Evolutionary conservation across 208 protist genomes (phyloP).

Genomic region (Leishmania braziliensis): DNA sequence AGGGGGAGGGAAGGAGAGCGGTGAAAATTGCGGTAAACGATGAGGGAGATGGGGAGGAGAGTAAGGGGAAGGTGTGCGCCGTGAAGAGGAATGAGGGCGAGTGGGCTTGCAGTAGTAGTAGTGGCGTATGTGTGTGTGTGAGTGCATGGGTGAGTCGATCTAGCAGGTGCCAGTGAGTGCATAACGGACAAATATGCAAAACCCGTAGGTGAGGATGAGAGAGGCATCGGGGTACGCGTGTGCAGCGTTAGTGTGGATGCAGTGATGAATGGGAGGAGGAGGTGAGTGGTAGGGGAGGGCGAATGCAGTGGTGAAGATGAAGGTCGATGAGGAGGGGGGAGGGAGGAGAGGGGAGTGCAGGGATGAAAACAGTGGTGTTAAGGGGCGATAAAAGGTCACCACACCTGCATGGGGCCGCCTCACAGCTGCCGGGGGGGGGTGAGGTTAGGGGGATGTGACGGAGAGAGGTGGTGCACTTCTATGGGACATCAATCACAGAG

Average conservation of each 20-base stretch:
- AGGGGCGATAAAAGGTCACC: neutral
- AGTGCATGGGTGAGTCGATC: too few relatives aligned
- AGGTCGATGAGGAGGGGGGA: neutral
- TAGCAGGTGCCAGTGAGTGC: neutral
- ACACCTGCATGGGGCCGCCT: neutral
- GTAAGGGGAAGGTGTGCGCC: neutral
- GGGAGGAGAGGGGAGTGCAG: neutral
- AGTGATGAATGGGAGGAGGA: neutral
- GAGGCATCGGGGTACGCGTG: neutral
- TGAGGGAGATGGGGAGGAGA: constrained; percentile 8
- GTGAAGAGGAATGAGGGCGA: neutral
- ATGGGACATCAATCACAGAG: neutral
- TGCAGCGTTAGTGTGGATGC: neutral
- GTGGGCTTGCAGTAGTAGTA: neutral
- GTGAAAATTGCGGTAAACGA: neutral
- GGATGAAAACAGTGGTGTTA: neutral
- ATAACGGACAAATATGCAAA: neutral
- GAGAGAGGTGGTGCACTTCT: neutral
- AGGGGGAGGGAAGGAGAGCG: neutral
- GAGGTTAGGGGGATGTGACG: neutral
- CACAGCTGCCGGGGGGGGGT: neutral
- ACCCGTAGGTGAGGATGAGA: neutral
- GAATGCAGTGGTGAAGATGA: neutral
- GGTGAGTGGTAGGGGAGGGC: neutral
- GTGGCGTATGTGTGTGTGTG: neutral